These are phyloP conservation scores for Cornus florida DNA, from an alignment of 148 eudicot species.

Conservation along the genomic window DNA sequence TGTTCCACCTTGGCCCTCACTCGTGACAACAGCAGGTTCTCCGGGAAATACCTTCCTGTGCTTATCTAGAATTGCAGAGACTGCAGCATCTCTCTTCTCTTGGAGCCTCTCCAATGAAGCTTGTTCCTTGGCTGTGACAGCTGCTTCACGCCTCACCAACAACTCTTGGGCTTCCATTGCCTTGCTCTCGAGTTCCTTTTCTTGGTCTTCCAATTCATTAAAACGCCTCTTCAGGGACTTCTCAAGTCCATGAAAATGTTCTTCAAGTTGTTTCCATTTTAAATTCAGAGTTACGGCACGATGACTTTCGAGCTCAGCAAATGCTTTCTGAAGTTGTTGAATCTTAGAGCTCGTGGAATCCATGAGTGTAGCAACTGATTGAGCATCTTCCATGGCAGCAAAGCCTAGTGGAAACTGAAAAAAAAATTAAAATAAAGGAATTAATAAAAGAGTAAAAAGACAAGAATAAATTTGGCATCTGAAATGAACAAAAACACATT, in stretches of 20 bases:
- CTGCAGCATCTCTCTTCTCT: slow-evolving; percentile 95
- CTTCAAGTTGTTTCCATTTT: slow-evolving; percentile 99
- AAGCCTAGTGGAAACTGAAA: slow-evolving; percentile 29
- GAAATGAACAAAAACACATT: too few relatives aligned
- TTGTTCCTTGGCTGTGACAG: slow-evolving; percentile 78
- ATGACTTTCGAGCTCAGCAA: slow-evolving; percentile 95
- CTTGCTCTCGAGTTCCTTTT: slow-evolving; percentile 80
- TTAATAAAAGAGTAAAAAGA: too few relatives aligned
- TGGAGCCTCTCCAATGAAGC: slow-evolving; percentile 80
- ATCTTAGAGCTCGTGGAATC: slow-evolving; percentile 93
- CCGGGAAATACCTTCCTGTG: slow-evolving; percentile 47
- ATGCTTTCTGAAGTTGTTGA: slow-evolving; percentile 98
- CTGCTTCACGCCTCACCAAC: slow-evolving; percentile 75
- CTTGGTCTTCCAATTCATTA: slow-evolving; percentile 93
- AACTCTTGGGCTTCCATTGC: slow-evolving; percentile 57
- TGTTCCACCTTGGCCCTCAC: slow-evolving; percentile 41
- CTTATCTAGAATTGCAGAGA: slow-evolving; percentile 72
- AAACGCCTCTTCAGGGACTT: slow-evolving; percentile 97
- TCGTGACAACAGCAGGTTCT: slow-evolving; percentile 29
- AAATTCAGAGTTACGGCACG: slow-evolving; percentile 86
- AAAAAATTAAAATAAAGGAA: not conserved
- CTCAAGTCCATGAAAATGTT: slow-evolving; percentile 94
- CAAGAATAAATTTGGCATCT: too few relatives aligned
- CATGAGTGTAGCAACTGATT: slow-evolving; percentile 62
- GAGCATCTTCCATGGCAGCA: slow-evolving; percentile 70